Base-by-base conservation (phyloP, 2,329 filamentous ascomycete genomes). In the Ophiosphaerella narmari region DNA sequence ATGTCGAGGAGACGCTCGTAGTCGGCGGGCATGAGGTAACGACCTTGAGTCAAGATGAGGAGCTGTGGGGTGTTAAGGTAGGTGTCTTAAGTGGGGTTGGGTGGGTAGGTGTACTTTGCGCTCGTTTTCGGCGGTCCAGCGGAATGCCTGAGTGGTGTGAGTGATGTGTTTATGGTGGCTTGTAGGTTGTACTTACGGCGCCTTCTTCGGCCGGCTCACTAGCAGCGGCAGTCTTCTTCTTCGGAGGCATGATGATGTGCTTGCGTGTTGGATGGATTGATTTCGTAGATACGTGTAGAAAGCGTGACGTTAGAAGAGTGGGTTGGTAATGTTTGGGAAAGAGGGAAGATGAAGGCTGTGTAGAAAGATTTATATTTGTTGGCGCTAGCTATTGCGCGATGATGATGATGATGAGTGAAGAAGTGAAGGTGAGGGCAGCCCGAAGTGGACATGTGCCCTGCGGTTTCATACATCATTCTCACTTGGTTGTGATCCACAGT, bases 1-100 rank as follows among this genome's bases (percentile, higher is more conserved):
- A 41, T 57, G 1, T n/a, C 24, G 16, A 43, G 21, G n/a, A 66
- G 32, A 1, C 50, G 14, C 5, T 59, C 50, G 39, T 50, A 62
- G 35, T 66, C 64, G 2, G 52, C 48, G 4, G 48, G 35, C 1
- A 43, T 41, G 39, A 63, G 31, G 43, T 54, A 46, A 41, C 57
- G 56, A 43, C 54, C 51, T 43, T 52, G 46, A 3, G 40, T 63
- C 7, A 67, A 39, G 47, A 67, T 41, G 50, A 65, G 39, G 48
- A 64, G 48, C 65, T 72, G 5, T 31, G 18, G 5, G 8, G 12
- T n/a, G 34, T 23, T 16, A 24, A 33, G 33, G 33, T 38, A 7
- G 23, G 24, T 38, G n/a, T 12, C 6, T 13, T 8, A 33, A 4
- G 8, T 9, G 26, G 21, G 23, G n/a, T 9, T 18, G 21, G 14